Evolutionary conservation across 768 basidiomycete genomes (phyloP).

Genomic region (Agaricus blazei): DNA sequence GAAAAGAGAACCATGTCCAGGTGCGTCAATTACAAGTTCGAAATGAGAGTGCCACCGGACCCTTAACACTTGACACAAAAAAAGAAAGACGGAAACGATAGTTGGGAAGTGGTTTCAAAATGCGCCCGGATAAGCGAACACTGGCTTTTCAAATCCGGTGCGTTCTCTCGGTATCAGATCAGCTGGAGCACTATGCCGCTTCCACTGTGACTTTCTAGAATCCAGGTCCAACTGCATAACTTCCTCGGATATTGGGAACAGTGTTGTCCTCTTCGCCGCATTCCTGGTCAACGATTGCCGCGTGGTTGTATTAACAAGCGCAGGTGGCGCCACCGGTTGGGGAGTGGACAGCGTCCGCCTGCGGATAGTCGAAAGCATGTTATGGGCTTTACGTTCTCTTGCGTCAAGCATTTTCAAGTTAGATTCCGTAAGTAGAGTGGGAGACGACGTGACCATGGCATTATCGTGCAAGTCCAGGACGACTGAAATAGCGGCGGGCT

Average conservation of each 20-base stretch:
- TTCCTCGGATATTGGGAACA: background rate
- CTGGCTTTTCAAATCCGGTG: slow-evolving; percentile 52
- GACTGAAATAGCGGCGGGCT: slow-evolving; percentile 27
- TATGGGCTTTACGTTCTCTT: slow-evolving; percentile 51
- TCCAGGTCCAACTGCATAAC: slow-evolving; percentile 15
- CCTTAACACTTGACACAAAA: background rate
- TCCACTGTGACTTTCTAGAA: slow-evolving; percentile 33
- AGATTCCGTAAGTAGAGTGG: slow-evolving; percentile 45
- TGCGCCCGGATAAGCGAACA: slow-evolving; percentile 52
- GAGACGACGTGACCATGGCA: slow-evolving; percentile 37
- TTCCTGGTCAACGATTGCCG: slow-evolving; percentile 4
- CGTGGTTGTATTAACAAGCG: slow-evolving; percentile 1
- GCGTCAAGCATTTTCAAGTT: slow-evolving; percentile 48
- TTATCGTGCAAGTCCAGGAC: slow-evolving; percentile 42
- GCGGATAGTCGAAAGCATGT: slow-evolving; percentile 62
- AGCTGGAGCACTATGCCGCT: slow-evolving; percentile 60
- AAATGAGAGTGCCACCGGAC: slow-evolving; percentile 4
- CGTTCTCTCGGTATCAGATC: slow-evolving; percentile 49
- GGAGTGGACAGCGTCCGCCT: slow-evolving; percentile 47
- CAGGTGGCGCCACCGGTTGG: slow-evolving; percentile 15
- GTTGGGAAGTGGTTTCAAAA: slow-evolving; percentile 33
- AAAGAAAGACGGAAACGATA: slow-evolving; percentile 3
- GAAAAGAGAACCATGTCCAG: background rate
- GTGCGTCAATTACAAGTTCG: slow-evolving; percentile 4
- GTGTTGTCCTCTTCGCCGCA: slow-evolving; percentile 8